phyloP scores from a whole-genome alignment of 139 green algal species.

The Ostreobium quekettii region DNA sequence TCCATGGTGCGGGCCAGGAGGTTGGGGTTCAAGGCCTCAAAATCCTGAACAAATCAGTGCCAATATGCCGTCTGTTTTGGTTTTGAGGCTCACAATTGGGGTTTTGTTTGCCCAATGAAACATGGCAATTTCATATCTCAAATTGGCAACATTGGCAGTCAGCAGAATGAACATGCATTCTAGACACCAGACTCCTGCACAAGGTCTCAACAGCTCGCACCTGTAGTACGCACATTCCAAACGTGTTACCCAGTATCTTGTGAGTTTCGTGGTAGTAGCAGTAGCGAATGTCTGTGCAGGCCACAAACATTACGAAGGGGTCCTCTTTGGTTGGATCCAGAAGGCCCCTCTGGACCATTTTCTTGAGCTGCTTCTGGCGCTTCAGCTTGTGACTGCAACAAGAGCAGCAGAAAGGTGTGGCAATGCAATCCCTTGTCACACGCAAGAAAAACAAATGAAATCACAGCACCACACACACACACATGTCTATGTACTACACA shows the following conservation, averaged over 20 bases:
- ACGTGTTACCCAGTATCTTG: slow-evolving; percentile 95
- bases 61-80: too few species aligned
- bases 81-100: too few species aligned
- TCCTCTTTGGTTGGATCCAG: slow-evolving; percentile 95
- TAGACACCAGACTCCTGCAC: too few species aligned
- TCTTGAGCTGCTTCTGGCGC: slow-evolving; percentile 92
- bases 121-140: too few species aligned
- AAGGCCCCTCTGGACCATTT: slow-evolving; percentile 83
- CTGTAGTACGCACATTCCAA: slow-evolving; percentile 97
- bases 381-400: slow-evolving; percentile 82
- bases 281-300: slow-evolving; percentile 94
- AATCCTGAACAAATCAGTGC: slow-evolving; percentile 68
- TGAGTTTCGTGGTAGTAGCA: slow-evolving; percentile 97
- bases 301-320: slow-evolving; percentile 94
- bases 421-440: too few species aligned
- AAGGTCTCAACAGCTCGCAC: too few species aligned
- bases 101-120: too few species aligned
- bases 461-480: not conserved
- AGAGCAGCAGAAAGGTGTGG: not conserved
- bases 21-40: slow-evolving; percentile 98
- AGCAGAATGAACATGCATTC: too few species aligned
- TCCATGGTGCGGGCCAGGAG: slow-evolving; percentile 93
- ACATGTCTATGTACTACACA: too few species aligned
- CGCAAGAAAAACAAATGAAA: slow-evolving; percentile 3
- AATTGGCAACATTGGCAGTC: too few species aligned